Evolutionary conservation across 495 filamentous ascomycete genomes (phyloP).

Genomic region (Cercophora newfieldiana): DNA sequence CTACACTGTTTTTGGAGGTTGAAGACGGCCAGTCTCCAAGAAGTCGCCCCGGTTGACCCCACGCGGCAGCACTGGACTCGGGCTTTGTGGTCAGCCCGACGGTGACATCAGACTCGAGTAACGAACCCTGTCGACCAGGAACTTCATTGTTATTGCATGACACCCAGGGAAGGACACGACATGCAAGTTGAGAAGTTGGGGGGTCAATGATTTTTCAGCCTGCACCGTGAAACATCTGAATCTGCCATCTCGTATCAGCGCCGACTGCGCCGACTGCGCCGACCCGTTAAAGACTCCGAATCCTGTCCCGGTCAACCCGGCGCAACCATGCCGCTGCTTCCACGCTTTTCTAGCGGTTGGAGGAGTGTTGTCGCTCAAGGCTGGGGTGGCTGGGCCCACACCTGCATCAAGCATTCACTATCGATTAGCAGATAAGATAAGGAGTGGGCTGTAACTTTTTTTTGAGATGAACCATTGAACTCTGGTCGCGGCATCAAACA

Average conservation of each 20-base stretch:
- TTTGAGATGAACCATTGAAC: not conserved
- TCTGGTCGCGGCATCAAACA: not conserved
- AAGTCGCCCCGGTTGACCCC: not conserved
- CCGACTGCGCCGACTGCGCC: too few relatives aligned
- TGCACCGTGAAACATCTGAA: not conserved
- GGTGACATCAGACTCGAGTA: not conserved
- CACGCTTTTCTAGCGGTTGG: not conserved
- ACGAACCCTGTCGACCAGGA: not conserved
- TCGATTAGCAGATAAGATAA: slow-evolving; percentile 25
- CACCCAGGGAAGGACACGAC: not conserved
- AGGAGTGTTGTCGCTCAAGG: not conserved
- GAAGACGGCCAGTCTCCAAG: not conserved
- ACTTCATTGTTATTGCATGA: not conserved
- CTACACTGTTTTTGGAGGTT: not conserved
- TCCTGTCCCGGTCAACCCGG: not conserved
- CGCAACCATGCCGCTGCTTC: not conserved
- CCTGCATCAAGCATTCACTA: not conserved
- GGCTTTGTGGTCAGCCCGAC: not conserved
- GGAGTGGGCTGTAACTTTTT: slow-evolving; percentile 13
- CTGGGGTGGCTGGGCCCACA: not conserved
- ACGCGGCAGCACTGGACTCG: not conserved
- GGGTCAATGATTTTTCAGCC: not conserved
- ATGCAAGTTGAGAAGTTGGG: not conserved
- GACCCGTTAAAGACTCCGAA: not conserved
- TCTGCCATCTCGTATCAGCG: not conserved